These are phyloP conservation scores for Penicillium sp. DNA, from an alignment of 2,329 filamentous ascomycete species.

Conservation along the genomic window DNA sequence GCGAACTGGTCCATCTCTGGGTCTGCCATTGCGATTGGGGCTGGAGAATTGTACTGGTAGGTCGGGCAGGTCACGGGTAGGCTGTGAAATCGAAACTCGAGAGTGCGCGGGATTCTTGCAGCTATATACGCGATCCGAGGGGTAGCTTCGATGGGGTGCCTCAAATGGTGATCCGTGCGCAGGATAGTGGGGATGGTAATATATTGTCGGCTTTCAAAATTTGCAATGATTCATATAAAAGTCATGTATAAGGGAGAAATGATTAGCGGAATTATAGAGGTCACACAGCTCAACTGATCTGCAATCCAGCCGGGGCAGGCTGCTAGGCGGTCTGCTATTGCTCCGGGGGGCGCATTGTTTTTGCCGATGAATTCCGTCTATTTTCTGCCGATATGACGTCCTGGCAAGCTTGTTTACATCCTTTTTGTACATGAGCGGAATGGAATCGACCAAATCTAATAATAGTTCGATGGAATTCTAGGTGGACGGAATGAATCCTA, in stretches of 20 bases:
- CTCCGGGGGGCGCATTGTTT: not conserved
- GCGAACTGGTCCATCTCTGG: conserved; percentile 49
- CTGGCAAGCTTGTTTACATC: not conserved
- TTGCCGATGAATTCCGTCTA: conserved; percentile 5
- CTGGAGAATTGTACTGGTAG: not conserved
- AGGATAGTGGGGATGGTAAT: conserved; percentile 9
- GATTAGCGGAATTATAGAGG: not conserved
- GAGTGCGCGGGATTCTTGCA: conserved; percentile 13
- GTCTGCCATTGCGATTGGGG: conserved; percentile 17
- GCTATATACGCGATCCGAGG: conserved; percentile 20
- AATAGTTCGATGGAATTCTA: not conserved
- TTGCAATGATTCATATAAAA: not conserved
- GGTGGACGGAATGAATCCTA: rapidly evolving
- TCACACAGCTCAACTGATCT: conserved; percentile 1
- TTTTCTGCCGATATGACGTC: conserved; percentile 16
- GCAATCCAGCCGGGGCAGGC: not conserved
- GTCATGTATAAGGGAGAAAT: not conserved
- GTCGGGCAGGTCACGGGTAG: not conserved
- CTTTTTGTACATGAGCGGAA: no score
- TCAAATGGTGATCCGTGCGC: conserved; percentile 27
- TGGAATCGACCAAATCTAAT: no score
- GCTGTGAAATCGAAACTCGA: not conserved
- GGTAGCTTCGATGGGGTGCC: conserved; percentile 21
- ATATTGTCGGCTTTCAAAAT: not conserved
- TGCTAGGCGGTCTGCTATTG: conserved; percentile 2